Base-by-base conservation (phyloP, 2,329 filamentous ascomycete genomes). In the Phialemoniopsis sp. region DNA sequence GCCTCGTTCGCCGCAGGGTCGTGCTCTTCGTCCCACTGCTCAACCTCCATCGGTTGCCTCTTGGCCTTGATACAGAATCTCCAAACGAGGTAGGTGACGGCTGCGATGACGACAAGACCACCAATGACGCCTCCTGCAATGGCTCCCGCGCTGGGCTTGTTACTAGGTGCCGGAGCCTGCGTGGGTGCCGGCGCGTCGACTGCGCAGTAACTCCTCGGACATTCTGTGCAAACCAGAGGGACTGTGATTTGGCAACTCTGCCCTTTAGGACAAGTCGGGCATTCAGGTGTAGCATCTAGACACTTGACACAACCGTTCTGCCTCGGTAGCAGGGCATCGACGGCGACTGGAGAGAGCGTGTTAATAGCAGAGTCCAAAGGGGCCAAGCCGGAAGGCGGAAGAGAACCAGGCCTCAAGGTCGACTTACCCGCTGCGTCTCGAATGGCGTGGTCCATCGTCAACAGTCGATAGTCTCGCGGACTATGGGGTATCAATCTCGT, bases 61-160 rank as follows among this genome's bases (percentile, higher is more conserved):
- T 84, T 84, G 46, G 80, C 82, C 68, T 89, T 91, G 57, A 95
- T 82, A 58, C 83, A 88, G 67, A 88, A 95, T 60, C 83, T 84
- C 86, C 88, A 97, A 28, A 96, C 73, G 31, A 95, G 64, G 52
- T 89, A 95, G 3, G 84, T 84, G 38, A 87, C 59, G 29, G 88
- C 64, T n/a, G 76, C 84, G 38, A 97, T 73, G 34, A 82, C 73
- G n/a, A 75, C 73, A 13, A 97, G 62, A 49, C 89, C 93, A 47
- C 89, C 93, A 32, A 97, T 69, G 9, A 96, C 89, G 48, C 91
- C 91, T 48, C 93, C 93, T 3, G 86, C 91, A 48, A 98, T 96
- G 28, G 88, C 87, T 32, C 90, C 90, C 2, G 84, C 71, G 50
- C 87, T 90, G 8, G 85, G 77, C 8, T 77, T 73, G 10, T 66